phyloP scores from a whole-genome alignment of 129 eudicot genomes.

The Centaurea solstitialis region DNA sequence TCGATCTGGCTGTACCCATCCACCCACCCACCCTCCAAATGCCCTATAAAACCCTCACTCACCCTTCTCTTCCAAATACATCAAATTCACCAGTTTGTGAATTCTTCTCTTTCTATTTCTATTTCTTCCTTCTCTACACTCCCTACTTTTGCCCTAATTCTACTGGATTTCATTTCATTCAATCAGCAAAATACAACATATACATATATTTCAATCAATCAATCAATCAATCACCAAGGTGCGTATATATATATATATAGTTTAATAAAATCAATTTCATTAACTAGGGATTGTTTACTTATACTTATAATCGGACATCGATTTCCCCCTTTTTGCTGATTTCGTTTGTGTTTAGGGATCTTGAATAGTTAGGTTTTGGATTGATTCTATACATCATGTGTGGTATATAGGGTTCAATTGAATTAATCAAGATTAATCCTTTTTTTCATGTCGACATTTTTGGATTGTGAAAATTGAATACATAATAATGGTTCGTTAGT shows the following conservation, averaged over 20 bases:
- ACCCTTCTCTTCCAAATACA: slow-evolving; percentile 18
- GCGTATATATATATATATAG: slow-evolving; percentile 2
- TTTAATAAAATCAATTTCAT: background rate
- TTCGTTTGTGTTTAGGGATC: slow-evolving; percentile 28
- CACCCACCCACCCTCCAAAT: slow-evolving; percentile 39
- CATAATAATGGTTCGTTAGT: slow-evolving; percentile 13
- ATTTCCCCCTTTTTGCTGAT: slow-evolving; percentile 4
- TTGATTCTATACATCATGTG: background rate
- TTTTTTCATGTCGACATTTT: background rate
- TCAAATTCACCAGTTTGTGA: slow-evolving; percentile 26
- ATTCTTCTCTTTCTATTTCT: slow-evolving; percentile 19
- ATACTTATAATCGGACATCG: background rate
- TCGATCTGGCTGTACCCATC: slow-evolving; percentile 3
- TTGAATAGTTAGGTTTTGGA: background rate
- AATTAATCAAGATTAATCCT: background rate
- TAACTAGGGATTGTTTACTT: background rate
- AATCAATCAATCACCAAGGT: slow-evolving; percentile 24
- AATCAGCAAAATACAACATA: slow-evolving; percentile 14
- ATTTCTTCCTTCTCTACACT: background rate
- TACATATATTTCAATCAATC: background rate
- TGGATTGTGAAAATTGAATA: background rate
- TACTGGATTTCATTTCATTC: slow-evolving; percentile 15
- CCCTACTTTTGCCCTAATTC: slow-evolving; percentile 11
- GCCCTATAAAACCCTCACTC: slow-evolving; percentile 39
- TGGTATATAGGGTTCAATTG: background rate